A percentile compares a stretch with the other conserved stretches of the same genome.
phyloP scores from a whole-genome alignment of 2,329 filamentous ascomycete genomes.

The Colletotrichum chrysophilum region DNA sequence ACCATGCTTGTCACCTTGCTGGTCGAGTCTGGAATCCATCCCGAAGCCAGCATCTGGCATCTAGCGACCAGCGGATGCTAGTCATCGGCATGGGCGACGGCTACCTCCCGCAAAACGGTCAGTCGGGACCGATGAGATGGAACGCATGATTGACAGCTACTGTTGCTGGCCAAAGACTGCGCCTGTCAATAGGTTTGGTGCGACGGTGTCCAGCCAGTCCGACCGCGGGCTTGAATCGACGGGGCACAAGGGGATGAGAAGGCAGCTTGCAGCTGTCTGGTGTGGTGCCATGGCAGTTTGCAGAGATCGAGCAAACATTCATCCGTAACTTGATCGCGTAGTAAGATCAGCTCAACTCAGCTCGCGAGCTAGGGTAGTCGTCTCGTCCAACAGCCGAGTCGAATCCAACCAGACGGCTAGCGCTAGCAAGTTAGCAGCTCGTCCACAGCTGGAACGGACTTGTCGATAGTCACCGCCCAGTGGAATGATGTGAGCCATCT shows the following conservation, averaged over 20 bases:
- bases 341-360: not conserved
- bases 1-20: not conserved
- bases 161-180: not conserved
- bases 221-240: not conserved
- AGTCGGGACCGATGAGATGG: not conserved
- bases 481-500: not conserved
- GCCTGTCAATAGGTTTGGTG: slow-evolving; percentile 1
- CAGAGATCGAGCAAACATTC: slow-evolving; percentile 11
- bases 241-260: not conserved
- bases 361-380: not conserved
- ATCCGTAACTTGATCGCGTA: not conserved
- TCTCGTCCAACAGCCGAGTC: not conserved
- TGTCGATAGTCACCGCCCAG: slow-evolving; percentile 7
- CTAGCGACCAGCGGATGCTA: not conserved
- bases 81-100: not conserved
- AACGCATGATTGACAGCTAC: slow-evolving; percentile 8
- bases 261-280: slow-evolving; percentile 13
- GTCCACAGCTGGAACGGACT: not conserved
- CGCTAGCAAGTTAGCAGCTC: not conserved
- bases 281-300: not conserved
- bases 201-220: not conserved
- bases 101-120: slow-evolving; percentile 6
- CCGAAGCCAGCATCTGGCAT: not conserved
- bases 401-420: not conserved
- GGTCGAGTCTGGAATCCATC: not conserved